Evolutionary conservation across 2,329 filamentous ascomycete genomes (phyloP).

Genomic region (Fusarium liriodendri): DNA sequence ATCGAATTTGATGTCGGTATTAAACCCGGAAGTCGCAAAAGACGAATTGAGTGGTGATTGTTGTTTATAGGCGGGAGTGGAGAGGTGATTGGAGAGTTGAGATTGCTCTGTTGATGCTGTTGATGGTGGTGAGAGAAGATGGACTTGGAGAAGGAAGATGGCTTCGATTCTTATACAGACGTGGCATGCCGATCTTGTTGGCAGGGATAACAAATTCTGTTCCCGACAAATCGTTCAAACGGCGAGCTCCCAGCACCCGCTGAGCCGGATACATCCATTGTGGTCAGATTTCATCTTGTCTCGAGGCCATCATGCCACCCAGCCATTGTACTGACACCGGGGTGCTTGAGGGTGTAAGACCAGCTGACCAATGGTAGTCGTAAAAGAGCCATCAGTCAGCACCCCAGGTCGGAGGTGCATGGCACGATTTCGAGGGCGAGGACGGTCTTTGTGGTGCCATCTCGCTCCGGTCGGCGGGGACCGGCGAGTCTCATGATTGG

Average conservation of each 20-base stretch:
- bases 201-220: conserved; percentile 18
- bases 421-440: conserved; percentile 40
- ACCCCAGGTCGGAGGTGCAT: conserved; percentile 34
- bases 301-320: conserved; percentile 42
- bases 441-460: conserved; percentile 41
- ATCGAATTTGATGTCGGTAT: background rate
- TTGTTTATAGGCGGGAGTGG: conserved; percentile 24
- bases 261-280: conserved; percentile 38
- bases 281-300: conserved; percentile 44
- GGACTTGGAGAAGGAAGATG: conserved; percentile 28
- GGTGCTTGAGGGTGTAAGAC: conserved; percentile 16
- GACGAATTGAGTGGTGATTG: conserved; percentile 34
- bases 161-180: conserved; percentile 40
- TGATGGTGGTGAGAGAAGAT: conserved; percentile 36
- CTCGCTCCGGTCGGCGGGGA: conserved; percentile 40
- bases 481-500: conserved; percentile 41
- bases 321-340: conserved; percentile 25
- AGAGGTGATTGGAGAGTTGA: conserved; percentile 31
- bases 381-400: conserved; percentile 32
- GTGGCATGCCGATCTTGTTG: conserved; percentile 25
- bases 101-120: conserved; percentile 33
- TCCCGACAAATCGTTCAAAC: conserved; percentile 33
- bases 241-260: conserved; percentile 40
- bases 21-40: conserved; percentile 22
- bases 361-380: conserved; percentile 27